Conservation (phyloP, 768 basidiomycete species). For the Boletus fagicola region DNA sequence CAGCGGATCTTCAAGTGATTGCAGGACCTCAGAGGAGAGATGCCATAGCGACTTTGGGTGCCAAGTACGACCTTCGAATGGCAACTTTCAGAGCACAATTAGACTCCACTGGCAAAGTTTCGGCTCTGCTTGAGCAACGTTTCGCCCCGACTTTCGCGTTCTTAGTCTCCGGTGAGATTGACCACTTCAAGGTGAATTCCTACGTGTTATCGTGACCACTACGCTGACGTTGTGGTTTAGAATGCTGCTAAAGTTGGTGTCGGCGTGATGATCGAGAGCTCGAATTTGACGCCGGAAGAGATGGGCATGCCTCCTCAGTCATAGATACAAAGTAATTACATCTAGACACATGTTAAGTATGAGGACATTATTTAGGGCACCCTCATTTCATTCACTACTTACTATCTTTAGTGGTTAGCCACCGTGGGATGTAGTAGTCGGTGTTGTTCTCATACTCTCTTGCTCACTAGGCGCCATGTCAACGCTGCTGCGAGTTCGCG, state of each 20-base stretch:
- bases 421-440: conserved; percentile 18
- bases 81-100: conserved; percentile 93
- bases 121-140: conserved; percentile 91
- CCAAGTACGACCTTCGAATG: conserved; percentile 94
- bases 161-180: conserved; percentile 93
- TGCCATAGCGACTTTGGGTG: conserved; percentile 90
- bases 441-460: background rate
- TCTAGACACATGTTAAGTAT: conserved; percentile 28
- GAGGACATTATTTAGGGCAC: conserved; percentile 20
- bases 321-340: conserved; percentile 35
- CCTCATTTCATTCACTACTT: conserved; percentile 12
- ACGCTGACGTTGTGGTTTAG: conserved; percentile 38
- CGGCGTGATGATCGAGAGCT: conserved; percentile 96
- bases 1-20: conserved; percentile 85
- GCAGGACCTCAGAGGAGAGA: conserved; percentile 80
- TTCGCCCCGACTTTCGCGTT: conserved; percentile 96
- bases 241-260: conserved; percentile 93
- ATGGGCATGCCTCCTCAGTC: conserved; percentile 63
- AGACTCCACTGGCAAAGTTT: conserved; percentile 93
- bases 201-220: background rate
- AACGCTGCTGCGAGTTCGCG: conserved; percentile 50
- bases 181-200: conserved; percentile 87
- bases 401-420: background rate
- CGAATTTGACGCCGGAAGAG: conserved; percentile 77
- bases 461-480: conserved; percentile 8